Base-by-base conservation (phyloP, 345 rosid species). In the Aethionema arabicum region DNA sequence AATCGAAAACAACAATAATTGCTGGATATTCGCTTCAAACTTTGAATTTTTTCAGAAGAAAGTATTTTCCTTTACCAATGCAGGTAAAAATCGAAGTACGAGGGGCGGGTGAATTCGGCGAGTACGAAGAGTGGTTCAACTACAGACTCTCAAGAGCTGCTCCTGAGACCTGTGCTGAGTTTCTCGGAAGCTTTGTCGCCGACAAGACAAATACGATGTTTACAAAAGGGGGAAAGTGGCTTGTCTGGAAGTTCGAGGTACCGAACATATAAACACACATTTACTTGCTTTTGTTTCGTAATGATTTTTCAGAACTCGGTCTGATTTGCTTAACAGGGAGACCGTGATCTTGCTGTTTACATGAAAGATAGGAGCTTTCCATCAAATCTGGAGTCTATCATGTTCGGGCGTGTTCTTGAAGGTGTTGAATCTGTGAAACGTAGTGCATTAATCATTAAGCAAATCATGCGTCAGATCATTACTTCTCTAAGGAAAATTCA, bases 171-270 rank as follows among this genome's bases (percentile, higher is more conserved):
- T 91, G 98, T 68, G 96, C 95, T 5, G 79, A 87, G 62, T 92
- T 92, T 70, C 83, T 92, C 35, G 96, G 98, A 56, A 92, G 85
- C 79, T 85, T 92, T 69, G 80, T 87, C 59, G 85, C 93, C 70
- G 95, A 92, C 69, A 63, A 64, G 74, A 86, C 91, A 44, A 83
- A 69, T 59, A 69, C 85, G 4, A 78, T 68, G 50, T 91, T 77
- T 66, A 79, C 81, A 0, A 85, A 82, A 74, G 96, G 95, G 57
- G 99, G 83, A 30, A 93, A 87, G 70, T 93, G 99, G 97, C 99
- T 93, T 31, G 97, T 93, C 41, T 93, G 99, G 99, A 93, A 81
- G 79, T 93, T 87, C 70, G 99, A 93, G 96, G 96, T 91, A 70
- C 11, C 36, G 15, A n/a, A 3, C 7, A 0, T 2, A 4, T 5